phyloP scores from a whole-genome alignment of 2,329 filamentous ascomycete species.

The Arthrobotrys musiformis region DNA sequence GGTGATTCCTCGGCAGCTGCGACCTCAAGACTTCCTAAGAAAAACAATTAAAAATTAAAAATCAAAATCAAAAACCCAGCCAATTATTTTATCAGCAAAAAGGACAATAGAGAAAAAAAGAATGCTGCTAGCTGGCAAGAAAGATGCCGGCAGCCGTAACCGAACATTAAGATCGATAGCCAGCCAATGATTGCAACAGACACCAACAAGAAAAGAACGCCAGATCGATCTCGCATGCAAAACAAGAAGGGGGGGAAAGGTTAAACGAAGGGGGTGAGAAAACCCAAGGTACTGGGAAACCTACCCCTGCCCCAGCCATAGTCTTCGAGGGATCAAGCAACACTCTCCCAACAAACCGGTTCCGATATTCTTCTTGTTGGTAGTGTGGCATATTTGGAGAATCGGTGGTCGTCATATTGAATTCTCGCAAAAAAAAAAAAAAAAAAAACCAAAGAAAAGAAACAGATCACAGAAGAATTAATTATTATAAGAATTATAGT shows the following conservation, averaged over 20 bases:
- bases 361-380: slow-evolving; percentile 35
- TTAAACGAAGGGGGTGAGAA: background rate
- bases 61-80: no score
- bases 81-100: background rate
- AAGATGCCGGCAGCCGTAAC: background rate
- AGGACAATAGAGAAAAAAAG: background rate
- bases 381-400: slow-evolving; percentile 25
- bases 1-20: slow-evolving; percentile 34
- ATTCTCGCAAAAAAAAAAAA: background rate
- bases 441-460: background rate
- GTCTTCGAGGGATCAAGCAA: slow-evolving; percentile 4
- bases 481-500: background rate
- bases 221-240: background rate
- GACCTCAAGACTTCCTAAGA: slow-evolving; percentile 32
- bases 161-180: background rate
- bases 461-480: background rate
- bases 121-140: background rate
- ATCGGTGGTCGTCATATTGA: slow-evolving; percentile 16
- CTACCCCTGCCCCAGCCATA: slow-evolving; percentile 20
- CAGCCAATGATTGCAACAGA: background rate
- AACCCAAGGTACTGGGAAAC: slow-evolving; percentile 11
- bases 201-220: no score
- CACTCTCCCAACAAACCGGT: slow-evolving; percentile 27
- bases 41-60: no score
- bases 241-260: no score